Conservation (phyloP, 1,139 yeast species). For the Pneumocystis canis region DNA sequence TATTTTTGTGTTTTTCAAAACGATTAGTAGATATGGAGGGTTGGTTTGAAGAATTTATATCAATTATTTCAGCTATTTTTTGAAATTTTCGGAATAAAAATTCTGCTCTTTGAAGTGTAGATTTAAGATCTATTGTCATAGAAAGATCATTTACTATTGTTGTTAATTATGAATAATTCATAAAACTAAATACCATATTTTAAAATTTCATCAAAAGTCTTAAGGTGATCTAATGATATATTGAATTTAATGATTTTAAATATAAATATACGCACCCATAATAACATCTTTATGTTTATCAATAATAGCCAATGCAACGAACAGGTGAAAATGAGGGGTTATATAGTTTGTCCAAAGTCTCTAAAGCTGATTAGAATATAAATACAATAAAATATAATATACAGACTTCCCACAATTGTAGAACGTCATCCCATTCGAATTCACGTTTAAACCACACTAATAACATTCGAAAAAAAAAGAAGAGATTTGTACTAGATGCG, state of each 20-base stretch:
- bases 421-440: slow-evolving; percentile 63
- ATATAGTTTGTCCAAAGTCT: slow-evolving; percentile 72
- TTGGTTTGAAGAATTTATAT: slow-evolving; percentile 30
- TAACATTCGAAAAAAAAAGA: slow-evolving; percentile 88
- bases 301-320: slow-evolving; percentile 71
- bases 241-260: background rate
- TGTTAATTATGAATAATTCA: background rate
- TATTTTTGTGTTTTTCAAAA: background rate
- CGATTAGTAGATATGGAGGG: background rate
- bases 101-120: slow-evolving; percentile 66
- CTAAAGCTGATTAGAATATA: background rate
- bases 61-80: slow-evolving; percentile 64
- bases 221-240: slow-evolving; percentile 42
- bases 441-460: slow-evolving; percentile 93
- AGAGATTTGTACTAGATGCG: slow-evolving; percentile 36
- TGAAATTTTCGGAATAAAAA: slow-evolving; percentile 63
- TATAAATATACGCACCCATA: background rate
- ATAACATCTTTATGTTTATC: slow-evolving; percentile 76
- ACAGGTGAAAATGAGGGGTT: slow-evolving; percentile 73
- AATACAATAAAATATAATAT: background rate
- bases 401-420: slow-evolving; percentile 67
- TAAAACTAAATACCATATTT: slow-evolving; percentile 34
- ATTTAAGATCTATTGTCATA: slow-evolving; percentile 58
- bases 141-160: slow-evolving; percentile 62
- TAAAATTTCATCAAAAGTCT: slow-evolving; percentile 75